Conservation (phyloP, 1,284 basidiomycete genomes). For the Gomphus bonarii region DNA sequence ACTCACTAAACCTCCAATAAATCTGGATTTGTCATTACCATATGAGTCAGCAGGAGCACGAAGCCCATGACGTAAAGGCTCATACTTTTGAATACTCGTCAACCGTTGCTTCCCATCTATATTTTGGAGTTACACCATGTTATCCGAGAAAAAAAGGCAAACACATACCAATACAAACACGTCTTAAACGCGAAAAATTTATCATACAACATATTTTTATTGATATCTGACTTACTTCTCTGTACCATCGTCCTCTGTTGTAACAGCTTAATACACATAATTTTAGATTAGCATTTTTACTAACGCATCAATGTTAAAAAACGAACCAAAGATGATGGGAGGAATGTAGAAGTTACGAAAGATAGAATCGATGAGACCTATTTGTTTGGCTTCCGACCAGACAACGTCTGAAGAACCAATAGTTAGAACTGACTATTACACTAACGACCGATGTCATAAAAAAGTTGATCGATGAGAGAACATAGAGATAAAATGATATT, state of each 20-base stretch:
- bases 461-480: not conserved
- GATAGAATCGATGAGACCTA: conserved; percentile 65
- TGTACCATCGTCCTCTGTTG: conserved; percentile 10
- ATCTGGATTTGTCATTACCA: not conserved
- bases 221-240: conserved; percentile 1
- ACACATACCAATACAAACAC: conserved; percentile 6
- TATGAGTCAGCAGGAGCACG: not conserved
- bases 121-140: not conserved
- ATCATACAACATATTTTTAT: not conserved
- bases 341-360: conserved; percentile 66
- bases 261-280: conserved; percentile 5
- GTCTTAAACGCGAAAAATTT: not conserved
- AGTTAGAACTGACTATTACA: not conserved
- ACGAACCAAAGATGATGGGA: conserved; percentile 55
- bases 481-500: not conserved
- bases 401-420: conserved; percentile 43
- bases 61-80: not conserved
- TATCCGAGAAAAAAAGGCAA: not conserved
- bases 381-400: conserved; percentile 61
- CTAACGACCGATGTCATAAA: not conserved
- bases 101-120: conserved; percentile 17
- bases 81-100: conserved; percentile 15
- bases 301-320: not conserved
- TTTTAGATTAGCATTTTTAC: not conserved
- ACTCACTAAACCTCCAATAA: conserved; percentile 3